Evolutionary conservation across 2,329 filamentous ascomycete species (phyloP), one percentile per base, ranked within the genome.

Genomic region (Fusarium scirpi): DNA sequence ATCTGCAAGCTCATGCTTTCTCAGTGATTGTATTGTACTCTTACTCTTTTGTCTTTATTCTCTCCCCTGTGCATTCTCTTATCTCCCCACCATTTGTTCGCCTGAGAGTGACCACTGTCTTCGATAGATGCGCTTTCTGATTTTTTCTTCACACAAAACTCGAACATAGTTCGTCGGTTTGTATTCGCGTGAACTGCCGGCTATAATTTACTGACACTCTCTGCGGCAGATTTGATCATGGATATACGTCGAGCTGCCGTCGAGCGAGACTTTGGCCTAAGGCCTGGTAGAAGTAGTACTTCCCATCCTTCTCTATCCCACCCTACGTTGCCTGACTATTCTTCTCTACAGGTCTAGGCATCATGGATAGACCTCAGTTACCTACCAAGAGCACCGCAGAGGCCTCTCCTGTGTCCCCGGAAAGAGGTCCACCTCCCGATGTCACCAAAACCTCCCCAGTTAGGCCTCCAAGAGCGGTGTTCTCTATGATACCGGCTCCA

Each of bases 191-290:
- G 27, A 7, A 29, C 13, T 5, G 38, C n/a, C 16, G 22, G 11
- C 27, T 24, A 12, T 3, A 13, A 10, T 5, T 16, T 53, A 43
- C 30, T 41, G 9, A 24, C 20, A 16, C 18, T 40, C 29, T 25
- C 16, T n/a, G 24, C 13, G 13, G 25, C 13, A 65, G 45, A 15
- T 22, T 22, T 18, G 10, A 34, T 4, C 5, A 69, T 69, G 66
- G 55, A 38, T 15, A 24, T 54, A n/a, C 65, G 59, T 12, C 53
- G 46, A 44, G 59, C 46, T 5, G 43, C 55, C 8, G 65, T 65
- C 6, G 41, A 61, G 30, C 59, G 46, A 25, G 65, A 69, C 25
- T 69, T 69, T 29, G 54, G 66, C 25, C 66, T 69, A 20, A 41
- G 65, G 29, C 65, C 65, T 25, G 27, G 65, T 53, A 54, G 49